Evolutionary conservation across 192 early-diverging fungal genomes (phyloP), one percentile per base, ranked within the genome.

Genomic region (Podochytrium sp.): DNA sequence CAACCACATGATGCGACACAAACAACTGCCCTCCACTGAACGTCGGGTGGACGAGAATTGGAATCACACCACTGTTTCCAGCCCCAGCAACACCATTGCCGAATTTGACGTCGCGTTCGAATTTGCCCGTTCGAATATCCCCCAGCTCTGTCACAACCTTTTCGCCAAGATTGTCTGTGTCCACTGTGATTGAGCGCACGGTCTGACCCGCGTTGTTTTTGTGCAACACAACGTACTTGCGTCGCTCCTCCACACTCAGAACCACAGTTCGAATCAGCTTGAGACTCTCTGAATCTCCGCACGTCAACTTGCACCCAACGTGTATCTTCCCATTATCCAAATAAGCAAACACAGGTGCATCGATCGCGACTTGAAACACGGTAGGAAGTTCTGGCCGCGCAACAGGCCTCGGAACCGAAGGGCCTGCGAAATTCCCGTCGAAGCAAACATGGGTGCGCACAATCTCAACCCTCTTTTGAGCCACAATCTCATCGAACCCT

Each of bases 21-120:
- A 69, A 69, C 10, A 69, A 30, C 47, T 51, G 20, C 16, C 35
- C 66, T 10, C 50, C 66, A 55, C 66, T 69, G 35, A 69, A 69
- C 1, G 66, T 35, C 14, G 66, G 66, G 34, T 69, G 47, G 32
- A 69, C 33, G 18, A 69, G 5, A 12, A 69, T 39, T 7, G 50
- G 66, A 32, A 69, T 55, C 0, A 0, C 35, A 0, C 51, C 66
- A 1, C 18, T 69, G 5, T 18, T 27, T 12, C 32, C 66, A 30
- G 35, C 29, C 18, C 66, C 66, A 5, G 63, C 2, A 0, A 65
- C 0, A 10, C 63, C 63, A 37, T 69, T 69, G 33, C 66, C 66
- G 55, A 33, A 69, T 30, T 51, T 55, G n/a, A 69, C 30, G 6
- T 34, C n/a, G 3, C 12, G 0, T 34, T 25, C 23, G 32, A 65